phyloP scores from a whole-genome alignment of 1,139 yeast species.

The Nakaseomyces nivariensis region DNA sequence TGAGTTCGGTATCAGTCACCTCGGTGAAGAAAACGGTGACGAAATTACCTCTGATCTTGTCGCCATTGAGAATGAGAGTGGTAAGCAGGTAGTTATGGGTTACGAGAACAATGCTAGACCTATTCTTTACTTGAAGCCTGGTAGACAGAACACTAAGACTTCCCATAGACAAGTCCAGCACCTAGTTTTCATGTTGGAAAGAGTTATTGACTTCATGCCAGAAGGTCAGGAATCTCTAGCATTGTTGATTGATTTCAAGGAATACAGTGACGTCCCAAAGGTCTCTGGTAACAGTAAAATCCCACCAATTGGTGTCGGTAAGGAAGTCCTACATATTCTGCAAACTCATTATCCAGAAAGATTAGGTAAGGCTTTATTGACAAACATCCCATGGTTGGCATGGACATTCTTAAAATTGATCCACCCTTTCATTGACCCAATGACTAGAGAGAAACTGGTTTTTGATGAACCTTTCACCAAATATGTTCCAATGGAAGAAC shows the following conservation, averaged over 20 bases:
- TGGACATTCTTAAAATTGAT: constrained; percentile 83
- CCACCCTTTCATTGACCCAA: constrained; percentile 90
- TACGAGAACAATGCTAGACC: constrained; percentile 85
- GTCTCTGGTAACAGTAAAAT: constrained; percentile 49
- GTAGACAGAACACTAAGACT: constrained; percentile 85
- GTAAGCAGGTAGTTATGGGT: constrained; percentile 82
- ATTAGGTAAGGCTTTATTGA: constrained; percentile 78
- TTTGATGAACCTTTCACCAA: constrained; percentile 81
- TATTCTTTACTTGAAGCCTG: constrained; percentile 79
- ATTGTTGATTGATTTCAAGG: constrained; percentile 79
- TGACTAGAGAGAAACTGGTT: constrained; percentile 84
- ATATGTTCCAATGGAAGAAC: constrained; percentile 70
- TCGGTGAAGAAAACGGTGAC: constrained; percentile 37
- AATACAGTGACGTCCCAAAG: constrained; percentile 43
- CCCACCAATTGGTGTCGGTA: constrained; percentile 74
- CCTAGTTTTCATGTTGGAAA: constrained; percentile 81
- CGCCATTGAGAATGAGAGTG: constrained; percentile 67
- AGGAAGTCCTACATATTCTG: constrained; percentile 62
- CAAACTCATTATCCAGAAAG: constrained; percentile 96
- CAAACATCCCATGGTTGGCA: constrained; percentile 89
- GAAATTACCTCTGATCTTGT: constrained; percentile 53
- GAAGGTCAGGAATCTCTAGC: constrained; percentile 92
- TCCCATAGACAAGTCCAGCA: constrained; percentile 86
- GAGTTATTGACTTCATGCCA: constrained; percentile 89
- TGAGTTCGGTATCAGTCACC: constrained; percentile 68